A percentile compares a stretch with the other conserved stretches of the same genome.
Conservation (phyloP, 768 basidiomycete species). For the Podaxis sp. region DNA sequence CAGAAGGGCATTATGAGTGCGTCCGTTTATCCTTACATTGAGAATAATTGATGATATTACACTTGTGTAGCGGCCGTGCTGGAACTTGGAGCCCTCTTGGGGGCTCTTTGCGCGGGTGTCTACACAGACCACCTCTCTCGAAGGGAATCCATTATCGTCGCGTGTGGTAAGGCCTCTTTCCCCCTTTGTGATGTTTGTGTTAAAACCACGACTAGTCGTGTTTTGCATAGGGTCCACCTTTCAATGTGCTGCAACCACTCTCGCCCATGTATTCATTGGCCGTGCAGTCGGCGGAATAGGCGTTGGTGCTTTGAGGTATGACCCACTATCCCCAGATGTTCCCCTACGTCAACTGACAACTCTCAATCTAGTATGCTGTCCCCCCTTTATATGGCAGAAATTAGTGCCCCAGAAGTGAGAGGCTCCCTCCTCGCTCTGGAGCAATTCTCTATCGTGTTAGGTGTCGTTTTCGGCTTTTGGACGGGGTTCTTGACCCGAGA, state of each 20-base stretch:
- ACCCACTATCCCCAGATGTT: constrained; percentile 8
- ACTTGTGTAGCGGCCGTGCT: constrained; percentile 60
- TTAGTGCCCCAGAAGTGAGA: constrained; percentile 74
- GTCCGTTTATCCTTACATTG: constrained; percentile 17
- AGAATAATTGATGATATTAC: not conserved
- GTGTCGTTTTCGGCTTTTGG: constrained; percentile 84
- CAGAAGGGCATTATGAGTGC: constrained; percentile 77
- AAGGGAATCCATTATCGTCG: constrained; percentile 58
- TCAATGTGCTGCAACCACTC: constrained; percentile 55
- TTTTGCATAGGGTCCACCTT: constrained; percentile 72
- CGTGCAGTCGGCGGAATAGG: constrained; percentile 76
- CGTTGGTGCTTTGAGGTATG: constrained; percentile 69
- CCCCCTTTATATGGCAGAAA: constrained; percentile 81
- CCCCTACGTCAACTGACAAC: constrained; percentile 4
- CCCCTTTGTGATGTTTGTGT: not conserved
- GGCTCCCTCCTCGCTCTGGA: constrained; percentile 79
- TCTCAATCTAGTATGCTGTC: constrained; percentile 59
- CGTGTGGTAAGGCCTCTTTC: constrained; percentile 50
- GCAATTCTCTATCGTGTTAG: constrained; percentile 76
- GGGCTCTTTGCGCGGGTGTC: constrained; percentile 63
- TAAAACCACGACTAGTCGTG: constrained; percentile 35
- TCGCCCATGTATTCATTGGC: constrained; percentile 59
- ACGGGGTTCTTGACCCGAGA: constrained; percentile 68
- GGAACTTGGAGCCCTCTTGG: constrained; percentile 77
- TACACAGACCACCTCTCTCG: constrained; percentile 67